phyloP scores from a whole-genome alignment of 2,329 filamentous ascomycete genomes.

The Thermothelomyces thermophilus region DNA sequence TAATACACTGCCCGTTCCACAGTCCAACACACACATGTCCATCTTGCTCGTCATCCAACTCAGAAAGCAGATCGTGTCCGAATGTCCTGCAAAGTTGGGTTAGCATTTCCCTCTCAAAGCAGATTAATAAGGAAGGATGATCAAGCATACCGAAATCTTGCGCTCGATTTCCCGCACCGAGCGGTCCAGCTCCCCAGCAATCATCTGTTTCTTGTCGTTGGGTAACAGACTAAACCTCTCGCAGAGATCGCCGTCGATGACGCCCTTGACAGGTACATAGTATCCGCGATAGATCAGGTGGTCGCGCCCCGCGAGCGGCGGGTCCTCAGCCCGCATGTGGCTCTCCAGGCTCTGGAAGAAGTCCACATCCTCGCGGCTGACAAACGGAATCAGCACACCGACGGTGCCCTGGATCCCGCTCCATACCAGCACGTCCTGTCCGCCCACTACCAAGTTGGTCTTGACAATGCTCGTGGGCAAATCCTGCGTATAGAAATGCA shows the following conservation, averaged over 20 bases:
- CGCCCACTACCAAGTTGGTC: slow-evolving; percentile 81
- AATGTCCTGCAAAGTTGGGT: slow-evolving; percentile 39
- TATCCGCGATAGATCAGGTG: slow-evolving; percentile 94
- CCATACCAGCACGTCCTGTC: slow-evolving; percentile 88
- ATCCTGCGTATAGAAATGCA: slow-evolving; percentile 86
- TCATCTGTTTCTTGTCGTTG: slow-evolving; percentile 88
- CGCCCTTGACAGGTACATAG: slow-evolving; percentile 91
- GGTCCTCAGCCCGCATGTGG: slow-evolving; percentile 77
- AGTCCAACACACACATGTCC: background rate
- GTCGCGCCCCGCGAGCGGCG: slow-evolving; percentile 83
- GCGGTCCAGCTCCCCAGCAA: slow-evolving; percentile 86
- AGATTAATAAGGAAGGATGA: background rate
- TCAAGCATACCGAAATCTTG: slow-evolving; percentile 65
- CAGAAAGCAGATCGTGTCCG: slow-evolving; percentile 55
- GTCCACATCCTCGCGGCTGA: slow-evolving; percentile 86
- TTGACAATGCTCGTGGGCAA: slow-evolving; percentile 88
- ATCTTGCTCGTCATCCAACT: slow-evolving; percentile 17
- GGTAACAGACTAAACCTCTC: slow-evolving; percentile 81
- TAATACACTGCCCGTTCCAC: background rate
- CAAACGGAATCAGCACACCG: slow-evolving; percentile 86
- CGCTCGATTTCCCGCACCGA: slow-evolving; percentile 90
- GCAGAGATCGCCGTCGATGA: slow-evolving; percentile 94
- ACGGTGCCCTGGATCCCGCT: slow-evolving; percentile 90
- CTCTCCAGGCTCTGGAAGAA: slow-evolving; percentile 95
- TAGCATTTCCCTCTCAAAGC: slow-evolving; percentile 25